Percentiles rank a stretch among this genome's conserved stretches.
phyloP scores from a whole-genome alignment of 108 stramenopile species.

The Poteriospumella lacustris region DNA sequence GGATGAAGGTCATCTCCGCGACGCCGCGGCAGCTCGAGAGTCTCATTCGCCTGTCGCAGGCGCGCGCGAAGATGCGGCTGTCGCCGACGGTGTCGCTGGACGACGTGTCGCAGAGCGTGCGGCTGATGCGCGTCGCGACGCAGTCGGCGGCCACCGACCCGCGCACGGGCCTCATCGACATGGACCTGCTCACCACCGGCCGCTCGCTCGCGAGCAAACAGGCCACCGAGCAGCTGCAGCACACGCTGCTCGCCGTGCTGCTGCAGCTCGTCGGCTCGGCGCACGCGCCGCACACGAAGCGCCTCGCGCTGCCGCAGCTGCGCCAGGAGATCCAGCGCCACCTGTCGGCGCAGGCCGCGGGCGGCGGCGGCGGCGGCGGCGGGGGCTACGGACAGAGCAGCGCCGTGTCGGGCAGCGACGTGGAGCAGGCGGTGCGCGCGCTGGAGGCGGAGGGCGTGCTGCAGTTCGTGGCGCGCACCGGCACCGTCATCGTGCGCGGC shows the following conservation, averaged over 20 bases:
- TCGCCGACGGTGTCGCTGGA: conserved; percentile 59
- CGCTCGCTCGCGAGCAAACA: conserved; percentile 26
- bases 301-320: not conserved
- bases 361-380: not conserved
- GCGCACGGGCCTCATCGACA: conserved; percentile 91
- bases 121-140: conserved; percentile 93
- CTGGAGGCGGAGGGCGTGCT: not conserved
- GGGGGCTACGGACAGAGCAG: not conserved
- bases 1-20: conserved; percentile 85
- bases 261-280: not conserved
- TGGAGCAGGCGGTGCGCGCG: not conserved
- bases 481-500: not conserved
- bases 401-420: not conserved
- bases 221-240: not conserved
- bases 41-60: conserved; percentile 89
- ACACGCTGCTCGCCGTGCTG: not conserved
- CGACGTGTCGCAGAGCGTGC: conserved; percentile 84
- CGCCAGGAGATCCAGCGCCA: not conserved
- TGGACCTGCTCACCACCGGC: conserved; percentile 96
- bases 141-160: conserved; percentile 95
- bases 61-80: conserved; percentile 81
- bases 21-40: conserved; percentile 97
- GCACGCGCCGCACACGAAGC: not conserved
- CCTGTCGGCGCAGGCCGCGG: not conserved
- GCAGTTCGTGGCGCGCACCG: not conserved